A percentile compares a stretch with the other conserved stretches of the same genome.
phyloP scores from a whole-genome alignment of 495 filamentous ascomycete species.

The Penicillium verhagenii region DNA sequence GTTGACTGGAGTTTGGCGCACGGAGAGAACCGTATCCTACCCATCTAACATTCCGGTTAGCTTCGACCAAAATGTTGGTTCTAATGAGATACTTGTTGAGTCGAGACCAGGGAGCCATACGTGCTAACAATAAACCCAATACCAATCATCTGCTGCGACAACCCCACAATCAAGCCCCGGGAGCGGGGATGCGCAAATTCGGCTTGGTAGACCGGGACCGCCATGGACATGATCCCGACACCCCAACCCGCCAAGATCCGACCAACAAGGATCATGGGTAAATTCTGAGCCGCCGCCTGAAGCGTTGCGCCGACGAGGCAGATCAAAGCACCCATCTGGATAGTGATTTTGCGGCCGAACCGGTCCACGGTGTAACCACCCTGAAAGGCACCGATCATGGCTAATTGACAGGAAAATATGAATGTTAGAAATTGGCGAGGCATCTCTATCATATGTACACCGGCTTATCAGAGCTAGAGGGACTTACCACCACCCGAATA shows the following conservation, averaged over 20 bases:
- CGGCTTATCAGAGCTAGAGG: too few relatives aligned
- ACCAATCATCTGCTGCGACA: constrained; percentile 62
- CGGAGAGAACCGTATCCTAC: constrained; percentile 54
- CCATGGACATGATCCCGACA: constrained; percentile 57
- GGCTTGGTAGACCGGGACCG: constrained; percentile 58
- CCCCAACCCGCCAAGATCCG: constrained; percentile 63
- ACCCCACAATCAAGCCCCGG: constrained; percentile 55
- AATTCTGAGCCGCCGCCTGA: constrained; percentile 50
- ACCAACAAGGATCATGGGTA: constrained; percentile 60
- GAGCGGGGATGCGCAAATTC: constrained; percentile 53
- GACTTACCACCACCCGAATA: constrained; percentile 52
- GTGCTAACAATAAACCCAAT: constrained; percentile 53
- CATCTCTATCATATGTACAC: too few relatives aligned
- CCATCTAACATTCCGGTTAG: constrained; percentile 40
- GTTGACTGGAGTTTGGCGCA: constrained; percentile 36
- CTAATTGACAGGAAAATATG: constrained; percentile 11
- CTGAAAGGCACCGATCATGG: constrained; percentile 36
- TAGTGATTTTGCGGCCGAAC: constrained; percentile 53
- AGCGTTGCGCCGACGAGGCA: constrained; percentile 55
- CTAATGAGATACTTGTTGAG: not conserved
- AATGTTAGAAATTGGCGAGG: not conserved
- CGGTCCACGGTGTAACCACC: constrained; percentile 39
- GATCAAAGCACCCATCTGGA: constrained; percentile 55
- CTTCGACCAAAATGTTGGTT: not conserved
- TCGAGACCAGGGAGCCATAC: constrained; percentile 14